phyloP scores from a whole-genome alignment of 768 basidiomycete species.

The Collybia mongolica region DNA sequence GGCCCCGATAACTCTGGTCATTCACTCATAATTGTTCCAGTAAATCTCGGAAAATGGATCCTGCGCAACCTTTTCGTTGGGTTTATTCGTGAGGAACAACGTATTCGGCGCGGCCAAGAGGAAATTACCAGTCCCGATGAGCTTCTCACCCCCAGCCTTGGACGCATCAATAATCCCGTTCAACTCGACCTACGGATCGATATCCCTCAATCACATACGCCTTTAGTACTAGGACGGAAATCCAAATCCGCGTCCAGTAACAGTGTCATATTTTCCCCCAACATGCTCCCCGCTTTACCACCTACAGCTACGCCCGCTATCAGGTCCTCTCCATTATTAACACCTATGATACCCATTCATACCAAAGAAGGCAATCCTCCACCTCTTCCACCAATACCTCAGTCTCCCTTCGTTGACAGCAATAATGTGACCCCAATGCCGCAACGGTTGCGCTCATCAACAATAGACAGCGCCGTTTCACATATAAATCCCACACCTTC shows the following conservation, averaged over 20 bases:
- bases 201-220: constrained; percentile 10
- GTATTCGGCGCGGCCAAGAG: constrained; percentile 31
- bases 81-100: constrained; percentile 72
- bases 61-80: constrained; percentile 80
- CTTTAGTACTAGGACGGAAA: constrained; percentile 22
- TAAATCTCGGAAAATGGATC: constrained; percentile 92
- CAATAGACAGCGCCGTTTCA: constrained; percentile 32
- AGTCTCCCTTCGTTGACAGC: constrained; percentile 32
- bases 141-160: constrained; percentile 16
- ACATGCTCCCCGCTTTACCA: constrained; percentile 65
- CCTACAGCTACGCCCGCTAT: constrained; percentile 43
- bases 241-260: constrained; percentile 19
- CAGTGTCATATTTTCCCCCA: constrained; percentile 59
- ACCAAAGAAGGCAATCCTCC: constrained; percentile 17
- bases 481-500: constrained; percentile 12
- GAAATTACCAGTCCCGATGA: constrained; percentile 26
- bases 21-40: constrained; percentile 33
- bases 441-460: constrained; percentile 40
- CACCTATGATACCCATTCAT: constrained; percentile 57
- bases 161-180: constrained; percentile 5
- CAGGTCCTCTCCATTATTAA: constrained; percentile 53
- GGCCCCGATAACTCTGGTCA: constrained; percentile 1
- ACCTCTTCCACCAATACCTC: constrained; percentile 36
- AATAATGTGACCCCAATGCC: constrained; percentile 31
- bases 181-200: constrained; percentile 6